Conservation (phyloP, 768 basidiomycete genomes). For the Trametes gibbosa region DNA sequence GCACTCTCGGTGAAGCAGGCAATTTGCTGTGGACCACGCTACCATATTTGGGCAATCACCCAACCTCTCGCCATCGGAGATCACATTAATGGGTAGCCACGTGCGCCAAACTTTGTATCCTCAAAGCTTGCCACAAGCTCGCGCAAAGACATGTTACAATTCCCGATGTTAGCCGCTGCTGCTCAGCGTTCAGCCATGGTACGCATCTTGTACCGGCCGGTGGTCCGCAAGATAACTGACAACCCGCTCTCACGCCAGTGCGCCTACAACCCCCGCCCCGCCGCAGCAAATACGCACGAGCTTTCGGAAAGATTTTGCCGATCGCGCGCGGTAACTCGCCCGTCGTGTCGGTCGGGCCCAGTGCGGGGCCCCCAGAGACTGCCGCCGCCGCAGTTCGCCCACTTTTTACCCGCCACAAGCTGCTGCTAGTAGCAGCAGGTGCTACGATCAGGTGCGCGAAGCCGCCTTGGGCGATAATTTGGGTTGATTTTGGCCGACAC, state of each 20-base stretch:
- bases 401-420: not conserved
- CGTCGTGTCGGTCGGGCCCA: too few species aligned
- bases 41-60: conserved; percentile 8
- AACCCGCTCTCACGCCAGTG: too few species aligned
- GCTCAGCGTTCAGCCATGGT: too few species aligned
- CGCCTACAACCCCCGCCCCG: not conserved
- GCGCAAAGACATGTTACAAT: too few species aligned
- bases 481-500: conserved; percentile 11
- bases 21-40: conserved; percentile 7
- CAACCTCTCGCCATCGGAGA: conserved; percentile 7
- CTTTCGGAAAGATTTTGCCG: conserved; percentile 1
- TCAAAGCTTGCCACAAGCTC: too few species aligned
- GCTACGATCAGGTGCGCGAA: conserved; percentile 1
- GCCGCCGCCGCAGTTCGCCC: not conserved
- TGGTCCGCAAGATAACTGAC: too few species aligned
- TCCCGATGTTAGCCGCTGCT: too few species aligned
- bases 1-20: not conserved
- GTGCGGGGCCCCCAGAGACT: conserved; percentile 6
- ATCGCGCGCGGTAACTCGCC: not conserved
- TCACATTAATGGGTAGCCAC: conserved; percentile 5
- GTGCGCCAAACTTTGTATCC: too few species aligned
- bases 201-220: too few species aligned
- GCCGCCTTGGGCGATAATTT: not conserved
- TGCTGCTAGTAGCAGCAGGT: not conserved
- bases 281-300: not conserved